Conservation (phyloP, 192 early-diverging fungal genomes). For the Umbelopsis sp. region DNA sequence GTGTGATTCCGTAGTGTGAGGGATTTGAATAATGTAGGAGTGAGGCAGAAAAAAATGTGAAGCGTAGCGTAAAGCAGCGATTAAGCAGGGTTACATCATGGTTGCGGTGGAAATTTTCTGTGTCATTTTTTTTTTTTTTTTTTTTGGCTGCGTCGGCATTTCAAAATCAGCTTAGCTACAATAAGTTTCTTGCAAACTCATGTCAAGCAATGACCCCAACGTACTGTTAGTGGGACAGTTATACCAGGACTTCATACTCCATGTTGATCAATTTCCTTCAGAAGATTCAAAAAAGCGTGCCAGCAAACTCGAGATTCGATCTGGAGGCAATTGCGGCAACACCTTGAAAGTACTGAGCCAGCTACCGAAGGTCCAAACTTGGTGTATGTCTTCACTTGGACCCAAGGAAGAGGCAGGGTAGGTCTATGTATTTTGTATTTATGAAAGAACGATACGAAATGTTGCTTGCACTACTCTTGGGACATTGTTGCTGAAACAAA, state of each 20-base stretch:
- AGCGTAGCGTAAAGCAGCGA: not conserved
- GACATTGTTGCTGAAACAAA: too few species aligned
- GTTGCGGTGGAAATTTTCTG: not conserved
- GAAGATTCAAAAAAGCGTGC: slow-evolving; percentile 67
- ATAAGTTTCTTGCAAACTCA: not conserved
- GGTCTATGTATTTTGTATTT: not conserved
- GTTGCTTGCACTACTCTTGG: too few species aligned
- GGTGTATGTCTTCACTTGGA: slow-evolving; percentile 56
- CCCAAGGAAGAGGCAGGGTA: slow-evolving; percentile 50
- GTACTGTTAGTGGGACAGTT: slow-evolving; percentile 55
- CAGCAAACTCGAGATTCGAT: slow-evolving; percentile 56
- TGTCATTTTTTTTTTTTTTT: slow-evolving; percentile 14
- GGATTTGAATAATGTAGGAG: not conserved
- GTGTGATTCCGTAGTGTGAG: not conserved
- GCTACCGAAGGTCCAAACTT: slow-evolving; percentile 38
- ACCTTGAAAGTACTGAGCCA: slow-evolving; percentile 58
- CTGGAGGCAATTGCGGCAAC: slow-evolving; percentile 67
- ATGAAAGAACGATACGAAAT: too few species aligned
- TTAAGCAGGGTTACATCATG: not conserved
- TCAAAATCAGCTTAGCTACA: not conserved
- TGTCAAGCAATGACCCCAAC: slow-evolving; percentile 1
- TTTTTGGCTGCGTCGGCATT: not conserved
- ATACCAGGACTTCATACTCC: slow-evolving; percentile 65
- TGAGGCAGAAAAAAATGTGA: not conserved
- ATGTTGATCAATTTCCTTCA: slow-evolving; percentile 56